Percentiles rank a stretch among this genome's conserved stretches.
These are phyloP conservation scores for Trichoderma gamsii DNA, from an alignment of 495 filamentous ascomycete species.

Conservation along the genomic window DNA sequence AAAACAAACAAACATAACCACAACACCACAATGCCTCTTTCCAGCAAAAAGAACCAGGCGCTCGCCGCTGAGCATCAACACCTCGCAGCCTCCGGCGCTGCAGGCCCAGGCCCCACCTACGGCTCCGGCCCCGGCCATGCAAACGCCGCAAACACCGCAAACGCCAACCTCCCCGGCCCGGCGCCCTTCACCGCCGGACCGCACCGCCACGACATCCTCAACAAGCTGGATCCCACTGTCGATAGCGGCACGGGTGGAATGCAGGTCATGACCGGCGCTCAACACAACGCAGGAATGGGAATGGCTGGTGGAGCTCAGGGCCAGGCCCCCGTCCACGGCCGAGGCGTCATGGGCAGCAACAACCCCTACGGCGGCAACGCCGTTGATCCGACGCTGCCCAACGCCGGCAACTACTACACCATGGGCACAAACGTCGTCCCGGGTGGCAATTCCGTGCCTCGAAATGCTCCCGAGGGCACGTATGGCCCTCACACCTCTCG, in stretches of 20 bases:
- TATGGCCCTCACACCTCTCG: neutral
- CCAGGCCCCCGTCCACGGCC: neutral
- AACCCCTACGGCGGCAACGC: conserved; percentile 1
- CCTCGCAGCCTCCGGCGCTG: neutral
- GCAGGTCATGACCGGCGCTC: conserved; percentile 5
- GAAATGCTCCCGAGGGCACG: conserved; percentile 10
- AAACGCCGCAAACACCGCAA: neutral
- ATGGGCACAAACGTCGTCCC: conserved; percentile 2
- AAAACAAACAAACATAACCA: neutral
- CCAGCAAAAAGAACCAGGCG: conserved; percentile 6
- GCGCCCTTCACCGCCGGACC: conserved; percentile 27
- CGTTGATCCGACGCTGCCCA: neutral
- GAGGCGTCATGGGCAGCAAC: neutral
- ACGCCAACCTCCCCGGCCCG: conserved; percentile 17
- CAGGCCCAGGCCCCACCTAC: neutral
- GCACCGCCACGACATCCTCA: conserved; percentile 32
- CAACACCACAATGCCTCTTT: conserved; percentile 6
- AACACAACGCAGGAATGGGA: conserved; percentile 25
- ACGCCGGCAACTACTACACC: neutral
- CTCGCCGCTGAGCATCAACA: neutral
- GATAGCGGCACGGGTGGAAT: conserved; percentile 23
- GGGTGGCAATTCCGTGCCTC: neutral
- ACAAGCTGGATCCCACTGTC: conserved; percentile 35
- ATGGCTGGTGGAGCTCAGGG: neutral
- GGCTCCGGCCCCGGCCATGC: neutral